Evolutionary conservation across 345 rosid genomes (phyloP), one percentile per base, ranked within the genome.

Genomic region (Arabidopsis arenosa): DNA sequence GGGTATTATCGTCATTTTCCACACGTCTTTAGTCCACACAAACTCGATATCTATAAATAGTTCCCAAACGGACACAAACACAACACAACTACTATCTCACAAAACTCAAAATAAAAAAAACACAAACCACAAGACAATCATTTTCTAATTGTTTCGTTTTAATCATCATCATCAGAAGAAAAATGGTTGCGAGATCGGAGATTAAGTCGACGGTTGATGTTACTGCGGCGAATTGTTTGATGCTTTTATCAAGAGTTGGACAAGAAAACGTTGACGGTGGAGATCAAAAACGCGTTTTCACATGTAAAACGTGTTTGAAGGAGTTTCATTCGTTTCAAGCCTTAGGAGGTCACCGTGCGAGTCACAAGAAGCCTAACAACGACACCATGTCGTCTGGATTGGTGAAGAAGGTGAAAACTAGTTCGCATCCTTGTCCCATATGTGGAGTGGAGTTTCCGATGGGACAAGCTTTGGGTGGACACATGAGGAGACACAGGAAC

Each of bases 381-480:
- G 80, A 76, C 26, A 45, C 10, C 13, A 7, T 69, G 1, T 49
- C 81, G 0, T 56, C 61, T 14, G 69, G 74, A 4, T 68, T 83
- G 15, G 78, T 83, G 0, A 58, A 72, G 70, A 79, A 79, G 62
- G 10, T 13, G 0, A 92, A 89, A 77, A 72, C 86, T 65, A 80
- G 88, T 1, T 78, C 81, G 1, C 98, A 93, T 41, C 91, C 88
- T 84, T 93, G 98, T 69, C 90, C 97, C 4, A 85, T 93, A 1
- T 93, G 98, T 43, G 98, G 98, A 4, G 81, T 87, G 0, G 94
- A 90, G 82, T 93, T 93, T 48, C 82, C 96, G 0, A 82, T 93
- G 40, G 97, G 98, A 4, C 98, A 94, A 73, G 98, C 98, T 3
- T 81, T 92, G 0, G 98, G 98, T 0, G 98, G 98, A 3, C 98